A percentile compares a stretch with the other conserved stretches of the same genome.
These are phyloP conservation scores for Calcarisporium arbuscula DNA, from an alignment of 2,329 filamentous ascomycete genomes.

Conservation along the genomic window DNA sequence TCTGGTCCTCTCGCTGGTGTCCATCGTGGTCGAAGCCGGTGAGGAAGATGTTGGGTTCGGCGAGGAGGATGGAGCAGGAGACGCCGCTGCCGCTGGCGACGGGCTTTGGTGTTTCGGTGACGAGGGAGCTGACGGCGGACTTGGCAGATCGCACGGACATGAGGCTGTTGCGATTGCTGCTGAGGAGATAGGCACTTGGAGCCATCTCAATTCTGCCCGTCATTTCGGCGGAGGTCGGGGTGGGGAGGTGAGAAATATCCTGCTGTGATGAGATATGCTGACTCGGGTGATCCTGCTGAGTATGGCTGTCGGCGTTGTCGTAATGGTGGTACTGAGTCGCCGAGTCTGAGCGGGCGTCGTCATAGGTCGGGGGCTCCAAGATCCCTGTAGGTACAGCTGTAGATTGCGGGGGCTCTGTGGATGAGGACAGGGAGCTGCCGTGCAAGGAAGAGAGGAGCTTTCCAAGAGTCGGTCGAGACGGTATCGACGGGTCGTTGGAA, in stretches of 20 bases:
- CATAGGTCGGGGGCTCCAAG: constrained; percentile 21
- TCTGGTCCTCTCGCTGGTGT: constrained; percentile 38
- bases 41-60: constrained; percentile 75
- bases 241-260: constrained; percentile 1
- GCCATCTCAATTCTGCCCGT: constrained; percentile 14
- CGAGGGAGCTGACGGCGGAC: constrained; percentile 40
- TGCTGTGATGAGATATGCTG: no score
- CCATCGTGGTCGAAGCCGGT: constrained; percentile 72
- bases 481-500: constrained; percentile 4
- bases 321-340: no score
- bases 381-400: constrained; percentile 9
- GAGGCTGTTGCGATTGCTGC: constrained; percentile 40
- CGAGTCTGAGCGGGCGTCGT: constrained; percentile 19
- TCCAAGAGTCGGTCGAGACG: constrained; percentile 5
- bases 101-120: constrained; percentile 61
- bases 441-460: constrained; percentile 12
- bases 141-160: constrained; percentile 47
- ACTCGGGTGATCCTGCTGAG: no score
- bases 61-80: constrained; percentile 65
- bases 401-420: background rate
- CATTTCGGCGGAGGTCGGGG: constrained; percentile 16
- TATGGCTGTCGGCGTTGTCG: constrained; percentile 5
- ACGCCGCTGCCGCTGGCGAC: constrained; percentile 74
- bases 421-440: constrained; percentile 2
- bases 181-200: constrained; percentile 18